Evolutionary conservation across 139 green algal species (phyloP).

Genomic region (Tetraselmis chui): DNA sequence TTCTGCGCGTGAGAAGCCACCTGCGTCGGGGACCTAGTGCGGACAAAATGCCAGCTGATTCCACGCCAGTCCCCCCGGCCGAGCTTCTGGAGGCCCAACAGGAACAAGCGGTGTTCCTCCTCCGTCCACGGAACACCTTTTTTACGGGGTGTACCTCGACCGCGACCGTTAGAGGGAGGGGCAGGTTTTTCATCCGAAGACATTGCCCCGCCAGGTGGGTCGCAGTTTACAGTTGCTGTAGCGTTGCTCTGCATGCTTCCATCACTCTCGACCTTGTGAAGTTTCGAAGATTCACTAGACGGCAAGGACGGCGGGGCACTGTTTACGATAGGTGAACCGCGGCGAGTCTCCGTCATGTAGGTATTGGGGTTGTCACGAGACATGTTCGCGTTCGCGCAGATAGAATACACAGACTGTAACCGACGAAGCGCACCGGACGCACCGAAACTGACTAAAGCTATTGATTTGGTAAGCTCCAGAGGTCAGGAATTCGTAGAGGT

Average conservation of each 20-base stretch:
- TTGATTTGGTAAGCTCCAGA: too few relatives aligned
- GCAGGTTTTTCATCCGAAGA: background rate
- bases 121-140: constrained; percentile 54
- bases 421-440: too few relatives aligned
- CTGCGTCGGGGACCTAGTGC: constrained; percentile 49
- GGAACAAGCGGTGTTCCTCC: constrained; percentile 57
- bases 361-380: too few relatives aligned
- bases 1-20: constrained; percentile 70
- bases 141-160: background rate
- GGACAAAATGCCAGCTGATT: constrained; percentile 61
- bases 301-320: too few relatives aligned
- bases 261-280: background rate
- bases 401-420: too few relatives aligned
- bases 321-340: too few relatives aligned
- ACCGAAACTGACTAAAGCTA: too few relatives aligned
- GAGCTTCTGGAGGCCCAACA: constrained; percentile 55
- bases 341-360: too few relatives aligned
- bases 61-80: constrained; percentile 63
- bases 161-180: background rate
- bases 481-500: too few relatives aligned
- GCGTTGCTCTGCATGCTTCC: background rate
- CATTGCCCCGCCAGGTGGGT: background rate
- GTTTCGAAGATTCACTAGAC: too few relatives aligned
- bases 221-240: background rate
- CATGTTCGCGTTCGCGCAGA: too few relatives aligned